Evolutionary conservation across 1,284 basidiomycete genomes (phyloP).

Genomic region (Caloboletus inedulis): DNA sequence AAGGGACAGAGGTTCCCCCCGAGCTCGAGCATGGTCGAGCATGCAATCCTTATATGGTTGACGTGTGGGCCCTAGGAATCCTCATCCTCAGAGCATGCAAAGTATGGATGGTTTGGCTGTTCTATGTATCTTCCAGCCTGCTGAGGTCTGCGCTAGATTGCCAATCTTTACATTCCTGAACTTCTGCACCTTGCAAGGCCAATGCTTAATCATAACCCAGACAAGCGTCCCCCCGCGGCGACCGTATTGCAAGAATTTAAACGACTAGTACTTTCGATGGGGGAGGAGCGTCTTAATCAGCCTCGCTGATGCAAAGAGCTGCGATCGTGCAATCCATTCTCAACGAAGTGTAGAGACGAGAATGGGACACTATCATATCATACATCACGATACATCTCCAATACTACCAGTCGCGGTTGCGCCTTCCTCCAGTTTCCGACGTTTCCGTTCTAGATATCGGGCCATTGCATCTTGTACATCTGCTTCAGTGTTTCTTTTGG

Average conservation of each 20-base stretch:
- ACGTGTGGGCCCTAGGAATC: conserved; percentile 66
- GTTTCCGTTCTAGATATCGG: conserved; percentile 78
- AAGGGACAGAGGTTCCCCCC: conserved; percentile 66
- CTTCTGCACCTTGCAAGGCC: conserved; percentile 49
- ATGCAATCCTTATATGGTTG: conserved; percentile 64
- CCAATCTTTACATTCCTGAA: conserved; percentile 55
- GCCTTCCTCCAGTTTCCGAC: conserved; percentile 63
- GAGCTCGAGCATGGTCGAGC: conserved; percentile 54
- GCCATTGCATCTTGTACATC: conserved; percentile 72
- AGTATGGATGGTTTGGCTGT: conserved; percentile 36
- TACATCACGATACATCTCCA: conserved; percentile 14
- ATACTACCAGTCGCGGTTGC: background rate
- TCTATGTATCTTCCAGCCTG: background rate
- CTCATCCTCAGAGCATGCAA: conserved; percentile 62
- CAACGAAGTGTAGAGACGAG: background rate
- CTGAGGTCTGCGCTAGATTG: conserved; percentile 40
- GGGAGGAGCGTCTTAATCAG: conserved; percentile 30
- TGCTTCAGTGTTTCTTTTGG: conserved; percentile 67
- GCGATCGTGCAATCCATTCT: background rate
- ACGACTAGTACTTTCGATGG: conserved; percentile 22
- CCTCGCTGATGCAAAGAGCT: conserved; percentile 13
- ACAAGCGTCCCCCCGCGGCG: conserved; percentile 48
- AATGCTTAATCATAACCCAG: conserved; percentile 54
- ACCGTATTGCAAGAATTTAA: conserved; percentile 49
- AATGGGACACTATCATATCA: background rate